Conservation (phyloP, 495 filamentous ascomycete species). For the Aspergillus olivimuriae region DNA sequence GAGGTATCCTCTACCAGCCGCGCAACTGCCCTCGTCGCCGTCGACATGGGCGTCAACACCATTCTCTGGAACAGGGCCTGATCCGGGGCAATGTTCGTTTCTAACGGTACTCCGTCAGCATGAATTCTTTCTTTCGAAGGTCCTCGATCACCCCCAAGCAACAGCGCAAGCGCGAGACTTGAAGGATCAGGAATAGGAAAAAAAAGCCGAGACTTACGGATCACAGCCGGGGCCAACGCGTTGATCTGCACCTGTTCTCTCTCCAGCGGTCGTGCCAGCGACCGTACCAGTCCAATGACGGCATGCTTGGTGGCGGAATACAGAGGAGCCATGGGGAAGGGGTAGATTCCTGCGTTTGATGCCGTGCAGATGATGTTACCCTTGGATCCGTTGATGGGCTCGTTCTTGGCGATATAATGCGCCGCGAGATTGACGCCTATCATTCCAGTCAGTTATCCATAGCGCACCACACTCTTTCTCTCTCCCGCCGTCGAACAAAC, state of each 20-base stretch:
- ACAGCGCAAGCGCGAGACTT: too few relatives aligned
- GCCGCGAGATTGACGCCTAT: constrained; percentile 46
- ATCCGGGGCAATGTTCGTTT: constrained; percentile 41
- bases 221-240: constrained; percentile 45
- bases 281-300: constrained; percentile 46
- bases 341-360: constrained; percentile 50
- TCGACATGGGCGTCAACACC: constrained; percentile 48
- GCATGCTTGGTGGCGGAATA: constrained; percentile 48
- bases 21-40: constrained; percentile 37
- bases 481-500: not conserved
- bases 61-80: constrained; percentile 42
- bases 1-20: constrained; percentile 34
- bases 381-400: constrained; percentile 14
- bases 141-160: too few relatives aligned
- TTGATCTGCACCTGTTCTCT: constrained; percentile 45
- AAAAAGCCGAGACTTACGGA: constrained; percentile 38
- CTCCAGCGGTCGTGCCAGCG: constrained; percentile 32
- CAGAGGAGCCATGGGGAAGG: constrained; percentile 49
- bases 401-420: constrained; percentile 48
- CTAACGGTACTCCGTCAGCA: constrained; percentile 15
- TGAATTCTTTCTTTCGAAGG: too few relatives aligned
- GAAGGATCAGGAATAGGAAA: too few relatives aligned
- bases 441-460: too few relatives aligned
- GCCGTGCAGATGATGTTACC: constrained; percentile 51
- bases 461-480: too few relatives aligned